These are phyloP conservation scores for Scleroderma citrinum DNA, from an alignment of 768 basidiomycete species.

Conservation along the genomic window DNA sequence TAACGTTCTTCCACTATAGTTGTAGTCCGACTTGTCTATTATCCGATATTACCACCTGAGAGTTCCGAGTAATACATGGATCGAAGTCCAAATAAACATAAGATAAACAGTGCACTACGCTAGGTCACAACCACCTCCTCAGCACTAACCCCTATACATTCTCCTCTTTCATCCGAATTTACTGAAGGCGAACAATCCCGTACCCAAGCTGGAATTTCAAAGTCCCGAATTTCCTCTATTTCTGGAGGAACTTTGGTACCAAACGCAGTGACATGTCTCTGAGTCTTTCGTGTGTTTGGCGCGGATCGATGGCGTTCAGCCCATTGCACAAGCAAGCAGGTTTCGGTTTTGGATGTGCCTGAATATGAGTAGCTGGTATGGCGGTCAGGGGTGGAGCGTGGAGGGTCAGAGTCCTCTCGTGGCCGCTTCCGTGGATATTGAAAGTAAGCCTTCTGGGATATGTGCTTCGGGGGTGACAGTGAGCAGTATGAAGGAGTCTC, in stretches of 20 bases:
- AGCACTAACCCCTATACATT: constrained; percentile 2
- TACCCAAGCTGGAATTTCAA: constrained; percentile 53
- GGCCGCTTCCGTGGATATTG: constrained; percentile 23
- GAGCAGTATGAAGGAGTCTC: constrained; percentile 6
- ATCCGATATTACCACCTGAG: not conserved
- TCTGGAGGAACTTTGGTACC: constrained; percentile 50
- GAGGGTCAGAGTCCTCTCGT: constrained; percentile 18
- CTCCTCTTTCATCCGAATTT: constrained; percentile 5
- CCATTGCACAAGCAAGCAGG: constrained; percentile 40
- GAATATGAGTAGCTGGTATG: constrained; percentile 6
- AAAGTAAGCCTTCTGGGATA: constrained; percentile 22
- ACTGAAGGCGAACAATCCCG: constrained; percentile 16
- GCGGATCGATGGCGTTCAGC: constrained; percentile 44
- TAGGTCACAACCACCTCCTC: not conserved
- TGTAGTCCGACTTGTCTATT: not conserved
- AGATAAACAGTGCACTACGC: constrained; percentile 14
- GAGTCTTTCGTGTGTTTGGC: constrained; percentile 42
- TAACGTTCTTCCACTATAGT: not conserved
- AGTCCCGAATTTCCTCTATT: constrained; percentile 46
- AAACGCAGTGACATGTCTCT: constrained; percentile 53
- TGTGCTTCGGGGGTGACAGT: constrained; percentile 20
- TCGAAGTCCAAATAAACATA: constrained; percentile 25
- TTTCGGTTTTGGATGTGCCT: constrained; percentile 15
- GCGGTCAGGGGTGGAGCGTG: constrained; percentile 20
- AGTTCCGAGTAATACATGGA: constrained; percentile 1